Evolutionary conservation across 140 eudicot genomes (phyloP), one percentile per base, ranked within the genome.

Genomic region (Eryngium alpinum): DNA sequence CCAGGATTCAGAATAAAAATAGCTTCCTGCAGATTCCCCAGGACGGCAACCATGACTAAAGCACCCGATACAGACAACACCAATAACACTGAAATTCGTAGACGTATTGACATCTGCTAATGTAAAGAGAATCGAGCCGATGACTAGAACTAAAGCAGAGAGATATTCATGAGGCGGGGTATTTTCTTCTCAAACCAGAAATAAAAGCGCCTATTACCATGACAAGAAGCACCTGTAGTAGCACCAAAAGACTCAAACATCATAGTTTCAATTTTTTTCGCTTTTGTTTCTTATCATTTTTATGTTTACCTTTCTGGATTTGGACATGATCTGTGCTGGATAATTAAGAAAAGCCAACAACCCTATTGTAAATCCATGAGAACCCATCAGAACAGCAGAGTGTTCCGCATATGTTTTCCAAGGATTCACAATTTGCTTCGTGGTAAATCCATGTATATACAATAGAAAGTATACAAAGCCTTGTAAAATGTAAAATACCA

Each of bases 21-120:
- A 44, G 99, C 97, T 89, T 95, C 99, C 83, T 95, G 99, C 87
- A 95, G 83, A 86, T 95, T 95, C 33, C 99, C 99, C 83, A 95
- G 87, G 88, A 95, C 92, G n/a, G 99, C 84, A 80, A 92, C 99
- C 99, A 95, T 95, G 69, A 92, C 84, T 44, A 95, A 86, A 73
- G 99, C 99, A 32, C 99, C 99, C 63, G 85, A 72, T 66, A 95
- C 92, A 97, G 92, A 89, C 86, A 83, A 89, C 88, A 63, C 92
- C 92, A 15, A 89, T 67, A 49, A 89, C 81, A 78, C 88, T 89
- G 77, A 89, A 89, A 80, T 89, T 89, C 28, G 93, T 91, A 34
- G 93, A 89, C 5, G 89, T 80, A 63, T 85, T 82, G 66, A 91
- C 93, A 80, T 89, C 93, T 14, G 93, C 93, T 82, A 89, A 85